Evolutionary conservation across 331 rosid genomes (phyloP).

Genomic region (Malus hybrid): DNA sequence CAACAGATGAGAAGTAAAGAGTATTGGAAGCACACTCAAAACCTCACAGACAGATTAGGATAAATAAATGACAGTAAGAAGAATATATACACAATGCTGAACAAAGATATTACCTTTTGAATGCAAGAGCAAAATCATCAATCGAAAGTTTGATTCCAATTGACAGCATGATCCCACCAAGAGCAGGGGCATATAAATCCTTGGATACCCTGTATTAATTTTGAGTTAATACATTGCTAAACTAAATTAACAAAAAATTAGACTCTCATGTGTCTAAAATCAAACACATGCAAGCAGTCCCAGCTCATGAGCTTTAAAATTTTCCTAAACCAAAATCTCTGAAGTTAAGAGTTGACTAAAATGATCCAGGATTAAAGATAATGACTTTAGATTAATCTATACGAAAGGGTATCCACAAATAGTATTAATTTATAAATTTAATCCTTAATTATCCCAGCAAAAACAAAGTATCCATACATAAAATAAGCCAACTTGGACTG

Average conservation of each 20-base stretch:
- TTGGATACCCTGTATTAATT: slow-evolving; percentile 78
- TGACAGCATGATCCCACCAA: slow-evolving; percentile 98
- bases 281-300: slow-evolving; percentile 37
- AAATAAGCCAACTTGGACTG: slow-evolving; percentile 3
- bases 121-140: slow-evolving; percentile 86
- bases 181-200: slow-evolving; percentile 92
- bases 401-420: background rate
- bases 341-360: background rate
- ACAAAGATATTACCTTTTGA: slow-evolving; percentile 49
- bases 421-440: background rate
- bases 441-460: background rate
- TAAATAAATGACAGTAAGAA: slow-evolving; percentile 1
- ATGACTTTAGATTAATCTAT: background rate
- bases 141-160: slow-evolving; percentile 84
- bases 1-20: slow-evolving; percentile 33
- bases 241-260: background rate
- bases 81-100: background rate
- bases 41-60: slow-evolving; percentile 8
- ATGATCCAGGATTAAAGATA: background rate
- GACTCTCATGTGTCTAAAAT: slow-evolving; percentile 11
- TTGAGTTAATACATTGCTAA: slow-evolving; percentile 8
- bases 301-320: background rate
- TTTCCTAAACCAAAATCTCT: background rate
- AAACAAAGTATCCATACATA: background rate
- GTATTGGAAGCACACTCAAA: slow-evolving; percentile 18